phyloP scores from a whole-genome alignment of 2,329 filamentous ascomycete species.

The Verticillium longisporum region DNA sequence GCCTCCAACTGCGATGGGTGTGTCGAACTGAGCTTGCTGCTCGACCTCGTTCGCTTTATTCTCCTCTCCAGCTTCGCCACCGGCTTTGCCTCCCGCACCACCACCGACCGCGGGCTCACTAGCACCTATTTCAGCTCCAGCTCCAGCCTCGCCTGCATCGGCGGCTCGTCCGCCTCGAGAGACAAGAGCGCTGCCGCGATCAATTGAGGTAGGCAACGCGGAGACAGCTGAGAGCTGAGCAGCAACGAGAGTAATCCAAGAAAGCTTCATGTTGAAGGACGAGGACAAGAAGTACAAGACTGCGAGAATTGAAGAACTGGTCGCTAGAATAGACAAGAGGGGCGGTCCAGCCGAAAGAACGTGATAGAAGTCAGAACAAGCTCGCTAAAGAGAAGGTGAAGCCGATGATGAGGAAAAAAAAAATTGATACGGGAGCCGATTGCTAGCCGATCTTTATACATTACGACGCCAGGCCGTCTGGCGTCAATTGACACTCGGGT shows the following conservation, averaged over 20 bases:
- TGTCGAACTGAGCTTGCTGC: constrained; percentile 20
- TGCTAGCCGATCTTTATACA: neutral
- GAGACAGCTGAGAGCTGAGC: neutral
- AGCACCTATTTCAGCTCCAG: neutral
- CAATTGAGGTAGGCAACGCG: neutral
- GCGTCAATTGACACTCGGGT: neutral
- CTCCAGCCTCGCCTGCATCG: neutral
- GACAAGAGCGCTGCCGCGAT: neutral
- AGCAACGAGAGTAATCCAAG: neutral
- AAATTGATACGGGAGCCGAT: neutral
- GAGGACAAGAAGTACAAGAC: neutral
- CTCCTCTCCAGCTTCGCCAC: constrained; percentile 10
- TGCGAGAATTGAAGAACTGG: neutral
- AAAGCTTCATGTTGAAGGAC: neutral
- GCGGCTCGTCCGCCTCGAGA: neutral
- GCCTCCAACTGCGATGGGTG: constrained; percentile 20
- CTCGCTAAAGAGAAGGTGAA: neutral
- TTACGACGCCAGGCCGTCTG: neutral
- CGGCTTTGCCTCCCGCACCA: constrained; percentile 1
- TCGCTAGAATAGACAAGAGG: neutral
- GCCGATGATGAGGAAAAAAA: neutral
- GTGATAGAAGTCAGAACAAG: neutral
- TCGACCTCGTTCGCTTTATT: constrained; percentile 21
- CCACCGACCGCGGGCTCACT: constrained; percentile 1
- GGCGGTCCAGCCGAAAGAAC: neutral